Conservation (phyloP, 441 rosid species). For the Breynia disticha region DNA sequence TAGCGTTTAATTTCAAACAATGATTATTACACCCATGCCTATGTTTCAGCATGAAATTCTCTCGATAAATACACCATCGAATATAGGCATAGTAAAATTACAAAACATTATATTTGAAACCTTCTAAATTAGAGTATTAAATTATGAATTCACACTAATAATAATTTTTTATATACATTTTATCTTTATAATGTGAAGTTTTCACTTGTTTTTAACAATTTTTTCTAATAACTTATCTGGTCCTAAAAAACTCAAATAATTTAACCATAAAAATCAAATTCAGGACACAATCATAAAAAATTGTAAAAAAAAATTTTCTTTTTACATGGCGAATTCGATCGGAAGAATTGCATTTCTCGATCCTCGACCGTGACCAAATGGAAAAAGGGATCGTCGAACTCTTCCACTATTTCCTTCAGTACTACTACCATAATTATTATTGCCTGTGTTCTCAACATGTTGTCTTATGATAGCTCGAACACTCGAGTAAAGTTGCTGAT, state of each 20-base stretch:
- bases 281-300: no score
- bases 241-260: no score
- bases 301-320: slow-evolving; percentile 5
- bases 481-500: slow-evolving; percentile 43
- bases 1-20: slow-evolving; percentile 10
- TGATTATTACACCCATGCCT: slow-evolving; percentile 31
- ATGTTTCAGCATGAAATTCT: slow-evolving; percentile 7
- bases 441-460: slow-evolving; percentile 20
- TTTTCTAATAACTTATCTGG: no score
- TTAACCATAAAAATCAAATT: no score
- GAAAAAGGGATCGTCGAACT: slow-evolving; percentile 37
- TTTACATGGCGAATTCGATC: slow-evolving; percentile 28
- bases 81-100: slow-evolving; percentile 9
- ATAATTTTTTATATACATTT: no score
- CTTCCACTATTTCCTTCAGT: slow-evolving; percentile 22
- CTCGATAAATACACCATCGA: slow-evolving; percentile 3
- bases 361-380: slow-evolving; percentile 34
- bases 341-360: slow-evolving; percentile 49
- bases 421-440: slow-evolving; percentile 21
- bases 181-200: no score
- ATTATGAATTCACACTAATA: no score
- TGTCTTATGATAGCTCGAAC: slow-evolving; percentile 41
- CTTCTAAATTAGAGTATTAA: slow-evolving; percentile 10
- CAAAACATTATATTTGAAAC: no score
- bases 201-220: no score